These are phyloP conservation scores for Spergularia marina DNA, from an alignment of 148 eudicot species.

Conservation along the genomic window DNA sequence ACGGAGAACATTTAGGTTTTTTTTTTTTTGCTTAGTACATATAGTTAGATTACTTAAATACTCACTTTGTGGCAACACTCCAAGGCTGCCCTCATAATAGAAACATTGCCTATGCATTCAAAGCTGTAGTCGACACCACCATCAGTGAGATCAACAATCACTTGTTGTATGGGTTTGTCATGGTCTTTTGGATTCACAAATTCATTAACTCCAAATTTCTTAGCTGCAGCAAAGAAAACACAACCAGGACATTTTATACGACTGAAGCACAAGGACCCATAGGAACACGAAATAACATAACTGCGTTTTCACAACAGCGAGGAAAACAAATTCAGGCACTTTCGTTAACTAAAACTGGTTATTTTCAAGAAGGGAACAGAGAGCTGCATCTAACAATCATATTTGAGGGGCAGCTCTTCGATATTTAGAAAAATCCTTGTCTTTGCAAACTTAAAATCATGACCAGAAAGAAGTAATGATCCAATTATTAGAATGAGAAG, in stretches of 20 bases:
- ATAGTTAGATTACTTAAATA: not conserved
- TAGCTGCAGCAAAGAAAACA: conserved; percentile 54
- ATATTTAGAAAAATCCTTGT: no score
- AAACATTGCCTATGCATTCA: conserved; percentile 96
- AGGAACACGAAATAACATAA: not conserved
- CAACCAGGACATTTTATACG: not conserved
- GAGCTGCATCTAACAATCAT: not conserved
- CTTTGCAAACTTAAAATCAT: no score
- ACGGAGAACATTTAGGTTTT: no score
- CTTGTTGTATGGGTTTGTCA: conserved; percentile 93
- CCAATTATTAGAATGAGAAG: no score
- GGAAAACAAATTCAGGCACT: not conserved
- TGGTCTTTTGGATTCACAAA: conserved; percentile 91
- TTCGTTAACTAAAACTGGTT: not conserved
- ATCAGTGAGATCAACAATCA: conserved; percentile 89
- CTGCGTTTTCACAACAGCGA: not conserved
- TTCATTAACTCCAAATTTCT: conserved; percentile 91
- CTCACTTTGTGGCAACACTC: conserved; percentile 98
- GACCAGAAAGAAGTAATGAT: no score
- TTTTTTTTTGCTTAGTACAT: not conserved
- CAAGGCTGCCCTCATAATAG: conserved; percentile 90
- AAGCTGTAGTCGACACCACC: conserved; percentile 99
- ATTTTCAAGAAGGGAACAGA: not conserved
- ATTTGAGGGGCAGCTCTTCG: not conserved
- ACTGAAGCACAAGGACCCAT: not conserved